Conservation (phyloP, 306 rosid species). For the Senna siamea region DNA sequence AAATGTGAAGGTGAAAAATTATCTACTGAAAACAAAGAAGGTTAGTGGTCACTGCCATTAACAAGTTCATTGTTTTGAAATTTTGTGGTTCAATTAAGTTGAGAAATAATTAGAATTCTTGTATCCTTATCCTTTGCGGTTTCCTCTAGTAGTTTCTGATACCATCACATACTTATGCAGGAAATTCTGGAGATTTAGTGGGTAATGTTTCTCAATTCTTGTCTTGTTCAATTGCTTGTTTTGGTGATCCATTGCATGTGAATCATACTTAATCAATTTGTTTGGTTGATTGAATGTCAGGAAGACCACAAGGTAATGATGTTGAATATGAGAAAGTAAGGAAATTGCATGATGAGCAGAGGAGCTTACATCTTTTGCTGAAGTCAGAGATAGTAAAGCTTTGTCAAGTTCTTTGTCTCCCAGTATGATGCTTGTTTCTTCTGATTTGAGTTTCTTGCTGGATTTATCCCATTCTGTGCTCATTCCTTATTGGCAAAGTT, state of each 20-base stretch:
- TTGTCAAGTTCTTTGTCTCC: slow-evolving; percentile 48
- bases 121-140: slow-evolving; percentile 4
- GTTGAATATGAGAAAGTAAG: slow-evolving; percentile 45
- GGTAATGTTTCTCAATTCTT: slow-evolving; percentile 44
- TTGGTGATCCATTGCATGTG: slow-evolving; percentile 32
- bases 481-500: slow-evolving; percentile 27
- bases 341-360: slow-evolving; percentile 43
- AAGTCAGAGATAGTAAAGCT: slow-evolving; percentile 51
- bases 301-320: slow-evolving; percentile 29
- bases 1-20: slow-evolving; percentile 52
- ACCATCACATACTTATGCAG: slow-evolving; percentile 50
- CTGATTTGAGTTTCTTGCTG: slow-evolving; percentile 25
- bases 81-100: slow-evolving; percentile 37
- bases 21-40: slow-evolving; percentile 50
- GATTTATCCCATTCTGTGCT: slow-evolving; percentile 17
- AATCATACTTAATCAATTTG: slow-evolving; percentile 25
- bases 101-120: slow-evolving; percentile 17
- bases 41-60: slow-evolving; percentile 48
- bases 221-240: slow-evolving; percentile 39
- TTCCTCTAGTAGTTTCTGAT: slow-evolving; percentile 39
- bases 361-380: slow-evolving; percentile 45
- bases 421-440: slow-evolving; percentile 45
- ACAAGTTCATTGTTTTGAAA: slow-evolving; percentile 17
- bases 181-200: slow-evolving; percentile 34
- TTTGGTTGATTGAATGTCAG: slow-evolving; percentile 44